Percentiles rank a stretch among this genome's conserved stretches.
phyloP scores from a whole-genome alignment of 805 yeast species.

The Brettanomyces anomalus region DNA sequence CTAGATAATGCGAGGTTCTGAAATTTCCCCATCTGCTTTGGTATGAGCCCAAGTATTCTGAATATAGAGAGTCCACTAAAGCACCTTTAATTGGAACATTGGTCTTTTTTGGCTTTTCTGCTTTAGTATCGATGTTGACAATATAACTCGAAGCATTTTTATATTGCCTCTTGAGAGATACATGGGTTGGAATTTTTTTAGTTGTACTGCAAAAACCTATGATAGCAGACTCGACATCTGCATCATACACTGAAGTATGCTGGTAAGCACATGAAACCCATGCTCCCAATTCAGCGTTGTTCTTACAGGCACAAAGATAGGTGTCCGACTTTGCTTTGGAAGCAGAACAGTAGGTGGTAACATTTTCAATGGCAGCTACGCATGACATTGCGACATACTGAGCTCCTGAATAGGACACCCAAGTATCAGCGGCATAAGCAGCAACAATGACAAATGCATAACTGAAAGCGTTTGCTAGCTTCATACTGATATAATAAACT shows the following conservation, averaged over 20 bases:
- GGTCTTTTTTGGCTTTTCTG: constrained; percentile 19
- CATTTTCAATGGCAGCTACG: constrained; percentile 11
- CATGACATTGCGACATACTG: constrained; percentile 16
- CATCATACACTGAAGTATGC: constrained; percentile 7
- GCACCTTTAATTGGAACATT: constrained; percentile 28
- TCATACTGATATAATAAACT: too few relatives aligned
- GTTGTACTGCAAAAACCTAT: constrained; percentile 12
- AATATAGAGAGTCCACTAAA: constrained; percentile 15
- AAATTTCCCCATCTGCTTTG: constrained; percentile 26
- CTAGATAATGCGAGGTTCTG: constrained; percentile 36
- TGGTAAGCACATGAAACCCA: constrained; percentile 19
- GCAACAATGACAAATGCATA: neutral
- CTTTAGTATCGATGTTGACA: constrained; percentile 21
- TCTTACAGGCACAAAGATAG: constrained; percentile 19
- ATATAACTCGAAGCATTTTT: constrained; percentile 33
- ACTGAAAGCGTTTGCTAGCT: too few relatives aligned
- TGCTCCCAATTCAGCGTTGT: constrained; percentile 20
- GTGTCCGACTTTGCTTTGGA: neutral
- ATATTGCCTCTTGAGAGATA: constrained; percentile 27
- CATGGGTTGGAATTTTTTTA: constrained; percentile 23
- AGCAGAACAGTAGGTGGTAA: constrained; percentile 14
- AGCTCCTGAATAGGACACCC: constrained; percentile 9
- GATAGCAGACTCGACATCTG: constrained; percentile 15
- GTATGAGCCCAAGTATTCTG: constrained; percentile 17
- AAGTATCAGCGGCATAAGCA: neutral